Base-by-base conservation (phyloP, 352 stramenopile species). In the Globisporangium acanthophoron region DNA sequence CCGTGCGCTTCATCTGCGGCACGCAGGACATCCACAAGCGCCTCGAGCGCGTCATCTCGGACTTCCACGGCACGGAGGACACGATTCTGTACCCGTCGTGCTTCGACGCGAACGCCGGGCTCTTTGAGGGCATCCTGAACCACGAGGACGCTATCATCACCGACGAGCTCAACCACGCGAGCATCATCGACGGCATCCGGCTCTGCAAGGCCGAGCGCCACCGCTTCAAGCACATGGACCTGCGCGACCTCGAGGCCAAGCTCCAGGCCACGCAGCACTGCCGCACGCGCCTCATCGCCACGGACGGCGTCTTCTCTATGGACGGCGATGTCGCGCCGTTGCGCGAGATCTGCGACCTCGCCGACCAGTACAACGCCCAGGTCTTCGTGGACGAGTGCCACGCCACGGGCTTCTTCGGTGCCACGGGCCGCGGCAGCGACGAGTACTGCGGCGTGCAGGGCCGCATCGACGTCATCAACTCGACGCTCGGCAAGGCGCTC, bases 301-400 rank as follows among this genome's bases (percentile, higher is more conserved):
- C 93, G 0, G 93, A 98, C 62, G 93, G 93, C 39, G 93, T 97
- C n/a, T 98, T 98, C 66, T 94, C 74, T 53, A 98, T 98, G 93
- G 93, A 98, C 65, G 93, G 93, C 7, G 92, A 98, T 58, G 90
- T 98, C 35, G 93, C 93, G 35, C 88, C 86, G 35, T 71, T 98
- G 39, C 59, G 90, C 58, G 83, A 94, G 37, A 98, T 98, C 56
- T 92, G 81, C 62, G 85, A 90, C 48, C 70, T 97, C 31, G 90
- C 92, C 0, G 83, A 97, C 24, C 86, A 94, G 62, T 98, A 98
- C 80, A 76, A 98, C 65, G 92, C 93, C 2, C 84, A 96, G 56
- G 73, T 98, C 18, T 96, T 98, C 55, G 74, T 98, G 51, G 93
- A 98, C 63, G 93, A 98, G 64, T 98, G 88, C 70, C 93, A 98